Evolutionary conservation across 305 asterid species (phyloP).

Genomic region (Rubia peregrina): DNA sequence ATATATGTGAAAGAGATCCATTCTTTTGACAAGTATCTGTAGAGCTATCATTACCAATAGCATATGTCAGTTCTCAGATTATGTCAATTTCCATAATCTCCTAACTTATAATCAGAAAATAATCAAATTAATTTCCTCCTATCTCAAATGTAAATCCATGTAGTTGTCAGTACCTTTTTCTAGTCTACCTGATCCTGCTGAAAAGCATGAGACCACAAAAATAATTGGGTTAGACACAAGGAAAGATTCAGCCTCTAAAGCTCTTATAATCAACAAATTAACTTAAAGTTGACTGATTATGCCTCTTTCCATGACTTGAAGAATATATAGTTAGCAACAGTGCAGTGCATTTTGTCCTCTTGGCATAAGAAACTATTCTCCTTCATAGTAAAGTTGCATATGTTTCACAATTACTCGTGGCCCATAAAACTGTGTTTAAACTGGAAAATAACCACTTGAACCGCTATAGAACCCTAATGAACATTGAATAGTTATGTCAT

Average conservation of each 20-base stretch:
- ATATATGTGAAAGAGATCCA: not conserved
- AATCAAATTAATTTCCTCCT: not conserved
- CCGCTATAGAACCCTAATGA: not conserved
- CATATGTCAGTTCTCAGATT: not conserved
- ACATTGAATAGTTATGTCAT: not conserved
- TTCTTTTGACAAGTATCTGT: not conserved
- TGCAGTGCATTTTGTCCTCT: not conserved
- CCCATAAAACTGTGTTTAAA: not conserved
- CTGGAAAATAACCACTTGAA: not conserved
- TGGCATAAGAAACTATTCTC: not conserved
- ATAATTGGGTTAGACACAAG: not conserved
- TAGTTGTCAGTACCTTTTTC: not conserved
- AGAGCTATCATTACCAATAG: not conserved
- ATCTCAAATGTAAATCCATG: not conserved
- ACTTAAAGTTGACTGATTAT: not conserved
- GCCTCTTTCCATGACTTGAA: not conserved
- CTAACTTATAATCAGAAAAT: not conserved
- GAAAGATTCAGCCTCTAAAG: not conserved
- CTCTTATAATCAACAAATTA: not conserved
- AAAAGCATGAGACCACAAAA: not conserved
- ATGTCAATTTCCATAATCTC: not conserved
- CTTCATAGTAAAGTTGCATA: not conserved
- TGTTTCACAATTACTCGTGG: not conserved
- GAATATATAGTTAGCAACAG: not conserved
- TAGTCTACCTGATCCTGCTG: not conserved